Base-by-base conservation (phyloP, 257 asterid species). In the Lithospermum erythrorhizon region DNA sequence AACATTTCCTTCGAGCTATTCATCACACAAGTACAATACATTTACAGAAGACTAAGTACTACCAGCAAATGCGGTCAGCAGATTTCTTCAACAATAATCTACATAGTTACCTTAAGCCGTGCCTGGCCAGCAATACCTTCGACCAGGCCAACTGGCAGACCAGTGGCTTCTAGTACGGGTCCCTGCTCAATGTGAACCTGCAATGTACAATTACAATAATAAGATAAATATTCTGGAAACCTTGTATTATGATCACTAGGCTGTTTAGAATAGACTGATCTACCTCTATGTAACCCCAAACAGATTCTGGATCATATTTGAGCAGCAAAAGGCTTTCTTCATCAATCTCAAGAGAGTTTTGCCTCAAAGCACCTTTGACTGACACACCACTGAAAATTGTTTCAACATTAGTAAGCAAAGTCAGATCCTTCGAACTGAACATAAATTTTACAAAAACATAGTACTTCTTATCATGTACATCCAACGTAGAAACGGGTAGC, bases 101-200 rank as follows among this genome's bases (percentile, higher is more conserved):
- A 25, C 29, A 53, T 45, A 7, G 18, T 47, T 75, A 88, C 98
- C 96, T 79, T 84, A 57, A 93, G 70, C 57, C 96, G 84, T 61
- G 95, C 85, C 82, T 91, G 98, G 68, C 98, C 98, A 55, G 98
- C 96, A 74, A 91, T 88, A 72, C 98, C 98, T 77, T 86, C 78
- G 29, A 91, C 98, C 70, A 70, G 60, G 73, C 95, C 97, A 73
- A 93, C 86, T 65, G 96, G 98, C 72, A 89, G 85, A 58, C 98
- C 98, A 21, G 64, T 68, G 53, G 83, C 84, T 77, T 91, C 98
- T 24, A 91, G 84, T 48, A 91, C 98, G 47, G 97, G 98, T 41
- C 98, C 98, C 66, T 86, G 96, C 67, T 93, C 99, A 74, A 93
- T 93, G 70, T 93, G 99, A 77, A 93, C 94, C 99, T 93, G 82